These are phyloP conservation scores for Globisporangium viniferum DNA, from an alignment of 352 stramenopile genomes.

Conservation along the genomic window DNA sequence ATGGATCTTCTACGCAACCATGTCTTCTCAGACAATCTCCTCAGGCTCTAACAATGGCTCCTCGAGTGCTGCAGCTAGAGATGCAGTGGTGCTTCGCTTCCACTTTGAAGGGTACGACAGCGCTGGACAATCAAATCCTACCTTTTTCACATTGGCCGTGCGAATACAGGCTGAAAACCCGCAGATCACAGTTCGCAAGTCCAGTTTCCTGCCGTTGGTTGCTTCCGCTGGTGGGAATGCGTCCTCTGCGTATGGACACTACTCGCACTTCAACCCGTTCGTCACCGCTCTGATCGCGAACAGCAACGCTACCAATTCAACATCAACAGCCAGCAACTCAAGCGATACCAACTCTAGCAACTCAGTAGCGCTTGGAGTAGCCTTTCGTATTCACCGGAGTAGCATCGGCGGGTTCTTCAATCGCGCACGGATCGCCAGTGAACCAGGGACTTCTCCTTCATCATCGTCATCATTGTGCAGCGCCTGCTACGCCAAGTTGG, in stretches of 20 bases:
- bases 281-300: neutral
- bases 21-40: neutral
- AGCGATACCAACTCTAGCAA: neutral
- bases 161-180: neutral
- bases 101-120: neutral
- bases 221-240: neutral
- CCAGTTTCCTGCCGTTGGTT: slow-evolving; percentile 1
- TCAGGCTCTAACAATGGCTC: neutral
- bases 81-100: slow-evolving; percentile 4
- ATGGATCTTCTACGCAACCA: slow-evolving; percentile 4
- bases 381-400: neutral
- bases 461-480: neutral
- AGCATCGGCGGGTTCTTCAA: slow-evolving; percentile 10
- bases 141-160: slow-evolving; percentile 1
- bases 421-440: neutral
- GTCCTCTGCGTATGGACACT: neutral
- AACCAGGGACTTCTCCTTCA: neutral
- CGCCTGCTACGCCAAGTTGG: neutral
- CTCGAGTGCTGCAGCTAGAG: no score
- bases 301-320: neutral
- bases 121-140: neutral
- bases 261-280: slow-evolving; percentile 1
- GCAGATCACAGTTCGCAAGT: neutral
- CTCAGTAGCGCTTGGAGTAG: neutral
- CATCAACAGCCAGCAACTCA: neutral